Conservation (phyloP, 208 protist species). For the Trypanosoma theileri region DNA sequence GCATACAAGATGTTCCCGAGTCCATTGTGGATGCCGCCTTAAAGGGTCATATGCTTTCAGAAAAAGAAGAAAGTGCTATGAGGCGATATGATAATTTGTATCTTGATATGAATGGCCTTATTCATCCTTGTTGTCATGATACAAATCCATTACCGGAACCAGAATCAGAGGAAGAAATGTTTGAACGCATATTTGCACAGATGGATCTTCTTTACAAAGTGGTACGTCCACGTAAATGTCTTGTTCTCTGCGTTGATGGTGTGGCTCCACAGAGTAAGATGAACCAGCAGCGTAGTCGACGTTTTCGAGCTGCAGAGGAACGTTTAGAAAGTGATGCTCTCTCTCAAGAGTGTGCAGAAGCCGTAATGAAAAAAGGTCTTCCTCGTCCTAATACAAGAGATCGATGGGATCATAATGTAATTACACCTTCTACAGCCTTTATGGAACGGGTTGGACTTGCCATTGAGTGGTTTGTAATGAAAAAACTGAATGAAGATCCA, state of each 20-base stretch:
- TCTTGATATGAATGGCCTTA: conserved; percentile 99
- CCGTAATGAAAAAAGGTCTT: conserved; percentile 56
- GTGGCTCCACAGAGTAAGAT: conserved; percentile 99
- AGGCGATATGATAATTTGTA: conserved; percentile 98
- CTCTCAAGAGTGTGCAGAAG: conserved; percentile 64
- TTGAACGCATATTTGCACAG: conserved; percentile 95
- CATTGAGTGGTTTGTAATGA: conserved; percentile 95
- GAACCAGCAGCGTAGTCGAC: conserved; percentile 99
- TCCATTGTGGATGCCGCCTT: conserved; percentile 60
- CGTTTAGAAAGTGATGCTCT: conserved; percentile 69
- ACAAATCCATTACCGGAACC: conserved; percentile 85
- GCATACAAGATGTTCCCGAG: conserved; percentile 80
- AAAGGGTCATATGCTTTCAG: conserved; percentile 32
- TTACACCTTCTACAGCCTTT: conserved; percentile 99
- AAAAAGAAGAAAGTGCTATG: neutral
- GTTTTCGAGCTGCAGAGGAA: conserved; percentile 96
- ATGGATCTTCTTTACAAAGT: conserved; percentile 98
- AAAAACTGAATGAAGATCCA: conserved; percentile 93
- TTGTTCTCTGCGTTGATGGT: conserved; percentile 98
- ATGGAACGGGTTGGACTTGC: conserved; percentile 94
- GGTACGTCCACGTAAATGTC: conserved; percentile 96
- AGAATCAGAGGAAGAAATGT: conserved; percentile 91
- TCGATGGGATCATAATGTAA: conserved; percentile 98
- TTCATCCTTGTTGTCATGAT: conserved; percentile 99
- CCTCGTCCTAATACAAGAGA: conserved; percentile 54